Evolutionary conservation across 441 rosid species (phyloP).

Genomic region (Biscutella laevigata): DNA sequence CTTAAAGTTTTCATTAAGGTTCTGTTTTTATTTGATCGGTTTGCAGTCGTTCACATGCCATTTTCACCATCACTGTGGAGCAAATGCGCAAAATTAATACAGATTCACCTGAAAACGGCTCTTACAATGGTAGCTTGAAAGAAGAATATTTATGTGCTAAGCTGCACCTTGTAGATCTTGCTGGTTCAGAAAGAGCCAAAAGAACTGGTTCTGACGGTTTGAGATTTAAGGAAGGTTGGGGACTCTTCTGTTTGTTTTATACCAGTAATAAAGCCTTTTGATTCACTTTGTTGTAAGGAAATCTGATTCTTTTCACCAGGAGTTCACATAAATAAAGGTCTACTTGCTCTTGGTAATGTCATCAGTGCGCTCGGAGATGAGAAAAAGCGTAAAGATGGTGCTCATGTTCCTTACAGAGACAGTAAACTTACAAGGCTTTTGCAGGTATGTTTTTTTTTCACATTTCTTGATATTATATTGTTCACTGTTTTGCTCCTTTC

Average conservation of each 20-base stretch:
- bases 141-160: conserved; percentile 98
- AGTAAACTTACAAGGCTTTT: conserved; percentile 96
- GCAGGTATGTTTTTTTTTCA: conserved; percentile 52
- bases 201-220: conserved; percentile 95
- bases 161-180: conserved; percentile 96
- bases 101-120: conserved; percentile 42
- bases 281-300: conserved; percentile 14
- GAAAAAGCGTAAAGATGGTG: conserved; percentile 90
- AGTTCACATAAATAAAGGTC: conserved; percentile 94
- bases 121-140: conserved; percentile 48
- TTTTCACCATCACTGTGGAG: conserved; percentile 93
- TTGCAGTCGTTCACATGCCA: conserved; percentile 96
- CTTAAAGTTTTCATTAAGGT: background rate
- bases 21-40: conserved; percentile 14
- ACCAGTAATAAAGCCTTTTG: conserved; percentile 5
- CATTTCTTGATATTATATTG: background rate
- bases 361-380: conserved; percentile 98
- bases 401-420: conserved; percentile 93
- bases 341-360: conserved; percentile 98
- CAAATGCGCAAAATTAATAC: conserved; percentile 77
- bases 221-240: conserved; percentile 92
- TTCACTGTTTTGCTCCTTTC: background rate
- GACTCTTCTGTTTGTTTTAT: conserved; percentile 9
- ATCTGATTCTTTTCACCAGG: conserved; percentile 42
- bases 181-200: conserved; percentile 98